phyloP scores from a whole-genome alignment of 148 eudicot species.

The Pouteria glomerata region DNA sequence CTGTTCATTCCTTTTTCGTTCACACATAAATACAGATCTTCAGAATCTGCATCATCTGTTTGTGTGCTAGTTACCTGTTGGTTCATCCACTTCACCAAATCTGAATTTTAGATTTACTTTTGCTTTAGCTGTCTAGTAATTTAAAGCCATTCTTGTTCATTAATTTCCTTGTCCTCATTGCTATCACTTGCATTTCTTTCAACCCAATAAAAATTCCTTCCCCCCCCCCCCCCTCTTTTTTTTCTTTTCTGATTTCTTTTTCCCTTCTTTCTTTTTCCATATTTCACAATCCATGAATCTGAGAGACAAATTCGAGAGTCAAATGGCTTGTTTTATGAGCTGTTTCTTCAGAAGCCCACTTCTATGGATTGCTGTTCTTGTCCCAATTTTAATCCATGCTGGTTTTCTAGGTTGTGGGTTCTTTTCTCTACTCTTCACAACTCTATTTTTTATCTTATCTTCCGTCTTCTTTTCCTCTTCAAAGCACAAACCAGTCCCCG shows the following conservation, averaged over 20 bases:
- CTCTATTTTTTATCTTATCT: slow-evolving; percentile 25
- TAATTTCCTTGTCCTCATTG: no score
- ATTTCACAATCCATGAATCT: no score
- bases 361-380: slow-evolving; percentile 32
- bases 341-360: slow-evolving; percentile 31
- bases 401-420: slow-evolving; percentile 26
- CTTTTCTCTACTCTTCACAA: slow-evolving; percentile 26
- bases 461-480: slow-evolving; percentile 24
- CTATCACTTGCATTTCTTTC: slow-evolving; percentile 8
- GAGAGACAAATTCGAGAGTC: no score
- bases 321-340: slow-evolving; percentile 38
- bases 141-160: no score
- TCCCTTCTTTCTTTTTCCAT: slow-evolving; percentile 2
- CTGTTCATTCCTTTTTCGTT: neutral
- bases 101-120: no score
- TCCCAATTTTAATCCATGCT: slow-evolving; percentile 21
- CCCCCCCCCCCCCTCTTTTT: no score
- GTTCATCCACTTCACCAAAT: no score
- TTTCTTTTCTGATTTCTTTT: no score
- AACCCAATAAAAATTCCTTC: neutral
- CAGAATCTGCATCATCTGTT: no score
- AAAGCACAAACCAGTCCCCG: slow-evolving; percentile 18
- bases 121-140: no score
- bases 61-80: no score
- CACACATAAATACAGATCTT: no score